Percentiles rank a stretch among this genome's conserved stretches.
These are phyloP conservation scores for Lichtheimia corymbifera DNA, from an alignment of 371 early-diverging fungal genomes.

Conservation along the genomic window DNA sequence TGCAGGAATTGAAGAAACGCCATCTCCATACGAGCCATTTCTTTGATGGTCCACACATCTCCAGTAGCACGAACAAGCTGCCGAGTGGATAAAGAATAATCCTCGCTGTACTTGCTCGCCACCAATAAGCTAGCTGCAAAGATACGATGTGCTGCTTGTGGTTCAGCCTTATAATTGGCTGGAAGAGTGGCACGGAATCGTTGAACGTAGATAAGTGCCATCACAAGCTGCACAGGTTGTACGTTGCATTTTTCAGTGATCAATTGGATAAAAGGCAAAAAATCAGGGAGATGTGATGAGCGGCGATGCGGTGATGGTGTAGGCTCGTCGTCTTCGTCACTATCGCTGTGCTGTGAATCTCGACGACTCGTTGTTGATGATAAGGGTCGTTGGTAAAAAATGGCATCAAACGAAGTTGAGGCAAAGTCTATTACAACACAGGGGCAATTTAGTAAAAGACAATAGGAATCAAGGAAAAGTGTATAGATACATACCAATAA, in stretches of 20 bases:
- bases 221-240: conserved; percentile 41
- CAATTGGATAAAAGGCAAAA: conserved; percentile 46
- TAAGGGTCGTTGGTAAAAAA: conserved; percentile 28
- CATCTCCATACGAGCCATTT: conserved; percentile 53
- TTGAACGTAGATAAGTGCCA: conserved; percentile 53
- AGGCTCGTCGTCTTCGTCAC: neutral
- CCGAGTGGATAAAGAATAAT: conserved; percentile 42
- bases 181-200: conserved; percentile 44
- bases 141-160: conserved; percentile 54
- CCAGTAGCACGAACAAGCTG: conserved; percentile 51
- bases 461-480: neutral
- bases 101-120: conserved; percentile 51
- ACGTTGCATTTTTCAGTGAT: conserved; percentile 52
- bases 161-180: conserved; percentile 46
- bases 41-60: conserved; percentile 55
- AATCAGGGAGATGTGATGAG: conserved; percentile 37
- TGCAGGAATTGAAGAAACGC: conserved; percentile 46
- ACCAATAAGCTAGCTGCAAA: conserved; percentile 49
- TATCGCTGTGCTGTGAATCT: too few species aligned
- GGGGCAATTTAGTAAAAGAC: neutral
- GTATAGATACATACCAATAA: neutral
- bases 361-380: neutral
- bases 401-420: conserved; percentile 50
- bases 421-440: conserved; percentile 36
- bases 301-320: conserved; percentile 19